These are phyloP conservation scores for Xenoacremonium recifei DNA, from an alignment of 2,329 filamentous ascomycete genomes.

Conservation along the genomic window DNA sequence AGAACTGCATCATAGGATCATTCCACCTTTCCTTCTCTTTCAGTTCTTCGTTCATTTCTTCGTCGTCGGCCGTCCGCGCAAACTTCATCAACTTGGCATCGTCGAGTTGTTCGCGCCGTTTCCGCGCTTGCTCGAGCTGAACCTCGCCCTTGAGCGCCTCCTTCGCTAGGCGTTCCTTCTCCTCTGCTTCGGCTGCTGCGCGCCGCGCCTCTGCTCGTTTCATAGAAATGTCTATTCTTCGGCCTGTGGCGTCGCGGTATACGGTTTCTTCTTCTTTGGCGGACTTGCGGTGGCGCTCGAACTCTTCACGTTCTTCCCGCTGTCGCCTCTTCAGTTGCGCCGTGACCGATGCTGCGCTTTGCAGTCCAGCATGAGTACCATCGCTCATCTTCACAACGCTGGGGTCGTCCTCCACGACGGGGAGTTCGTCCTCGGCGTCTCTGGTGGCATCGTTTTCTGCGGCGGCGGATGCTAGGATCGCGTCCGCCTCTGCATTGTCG, in stretches of 20 bases:
- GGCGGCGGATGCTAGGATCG: slow-evolving; percentile 71
- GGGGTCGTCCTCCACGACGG: slow-evolving; percentile 43
- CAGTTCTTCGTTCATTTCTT: slow-evolving; percentile 79
- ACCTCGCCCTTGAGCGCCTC: slow-evolving; percentile 81
- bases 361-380: slow-evolving; percentile 82
- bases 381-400: slow-evolving; percentile 73
- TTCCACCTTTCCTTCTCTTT: slow-evolving; percentile 82
- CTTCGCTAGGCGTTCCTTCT: slow-evolving; percentile 65
- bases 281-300: slow-evolving; percentile 42
- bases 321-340: slow-evolving; percentile 66
- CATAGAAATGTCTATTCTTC: slow-evolving; percentile 92
- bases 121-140: slow-evolving; percentile 67
- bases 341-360: slow-evolving; percentile 77
- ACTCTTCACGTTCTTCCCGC: slow-evolving; percentile 58
- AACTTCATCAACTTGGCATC: slow-evolving; percentile 83
- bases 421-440: slow-evolving; percentile 48
- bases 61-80: slow-evolving; percentile 79
- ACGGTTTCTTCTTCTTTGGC: slow-evolving; percentile 73
- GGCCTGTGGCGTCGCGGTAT: slow-evolving; percentile 90
- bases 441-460: slow-evolving; percentile 59
- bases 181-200: slow-evolving; percentile 63
- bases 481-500: slow-evolving; percentile 67
- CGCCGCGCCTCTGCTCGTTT: slow-evolving; percentile 82
- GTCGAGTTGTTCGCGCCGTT: slow-evolving; percentile 64
- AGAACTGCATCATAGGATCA: slow-evolving; percentile 83